These are phyloP conservation scores for Mycosphaerella sp. DNA, from an alignment of 2,329 filamentous ascomycete genomes.

Conservation along the genomic window DNA sequence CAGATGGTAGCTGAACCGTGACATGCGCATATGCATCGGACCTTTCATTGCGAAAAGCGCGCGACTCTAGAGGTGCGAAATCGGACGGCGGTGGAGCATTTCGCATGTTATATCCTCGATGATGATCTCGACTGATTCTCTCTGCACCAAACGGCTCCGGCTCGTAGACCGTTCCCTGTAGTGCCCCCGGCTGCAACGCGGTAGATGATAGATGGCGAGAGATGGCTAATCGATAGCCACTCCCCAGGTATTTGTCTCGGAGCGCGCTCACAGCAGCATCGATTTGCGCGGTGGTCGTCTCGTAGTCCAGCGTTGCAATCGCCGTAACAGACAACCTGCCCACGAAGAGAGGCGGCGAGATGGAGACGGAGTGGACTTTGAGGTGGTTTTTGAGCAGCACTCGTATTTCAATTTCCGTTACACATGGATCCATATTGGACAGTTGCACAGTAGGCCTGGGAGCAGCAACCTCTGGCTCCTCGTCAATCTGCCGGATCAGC, in stretches of 20 bases:
- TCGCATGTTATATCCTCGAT: conserved; percentile 36
- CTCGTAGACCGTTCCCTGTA: conserved; percentile 11
- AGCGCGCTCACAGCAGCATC: conserved; percentile 70
- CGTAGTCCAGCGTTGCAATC: conserved; percentile 72
- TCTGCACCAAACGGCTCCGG: conserved; percentile 30
- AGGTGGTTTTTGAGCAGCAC: conserved; percentile 22
- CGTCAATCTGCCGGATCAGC: conserved; percentile 3
- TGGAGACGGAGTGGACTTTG: conserved; percentile 25
- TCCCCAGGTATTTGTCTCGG: conserved; percentile 79
- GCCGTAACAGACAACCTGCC: conserved; percentile 64
- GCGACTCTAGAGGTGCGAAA: conserved; percentile 70
- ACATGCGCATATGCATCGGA: conserved; percentile 26
- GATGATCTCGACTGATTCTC: conserved; percentile 19
- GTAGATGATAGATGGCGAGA: conserved; percentile 74
- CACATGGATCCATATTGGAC: conserved; percentile 48
- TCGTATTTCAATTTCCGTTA: conserved; percentile 58
- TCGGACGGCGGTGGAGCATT: conserved; percentile 45
- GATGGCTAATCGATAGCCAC: conserved; percentile 72
- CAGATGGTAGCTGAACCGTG: conserved; percentile 60
- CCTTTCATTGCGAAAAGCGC: conserved; percentile 5
- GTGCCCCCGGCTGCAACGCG: conserved; percentile 12
- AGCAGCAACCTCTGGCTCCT: conserved; percentile 36
- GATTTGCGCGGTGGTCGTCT: conserved; percentile 76
- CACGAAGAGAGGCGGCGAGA: conserved; percentile 16
- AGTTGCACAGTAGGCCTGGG: conserved; percentile 51